These are phyloP conservation scores for Borealophlyctis nickersoniae DNA, from an alignment of 192 early-diverging fungal species.

Conservation along the genomic window DNA sequence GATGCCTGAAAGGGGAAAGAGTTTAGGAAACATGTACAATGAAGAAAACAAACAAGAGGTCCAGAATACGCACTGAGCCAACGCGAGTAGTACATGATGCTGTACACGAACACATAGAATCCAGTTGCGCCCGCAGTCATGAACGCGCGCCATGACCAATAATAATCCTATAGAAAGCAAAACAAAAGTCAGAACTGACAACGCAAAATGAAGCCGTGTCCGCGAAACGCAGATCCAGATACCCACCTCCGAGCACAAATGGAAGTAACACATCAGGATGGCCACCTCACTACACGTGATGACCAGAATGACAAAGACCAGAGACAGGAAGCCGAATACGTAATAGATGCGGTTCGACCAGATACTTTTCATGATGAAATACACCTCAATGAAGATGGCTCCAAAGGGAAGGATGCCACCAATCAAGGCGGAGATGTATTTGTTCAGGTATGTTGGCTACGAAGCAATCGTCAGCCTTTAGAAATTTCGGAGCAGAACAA, in stretches of 20 bases:
- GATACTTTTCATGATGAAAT: conserved; percentile 56
- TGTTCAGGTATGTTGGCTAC: conserved; percentile 64
- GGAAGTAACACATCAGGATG: conserved; percentile 58
- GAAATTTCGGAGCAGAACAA: neutral
- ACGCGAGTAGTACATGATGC: conserved; percentile 46
- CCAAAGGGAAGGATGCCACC: conserved; percentile 70
- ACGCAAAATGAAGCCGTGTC: neutral
- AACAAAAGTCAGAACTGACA: neutral
- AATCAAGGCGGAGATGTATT: conserved; percentile 53
- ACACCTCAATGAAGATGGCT: conserved; percentile 62
- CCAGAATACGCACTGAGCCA: conserved; percentile 17
- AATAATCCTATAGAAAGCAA: conserved; percentile 54
- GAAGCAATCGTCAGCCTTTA: conserved; percentile 3
- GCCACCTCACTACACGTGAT: conserved; percentile 51
- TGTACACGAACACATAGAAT: conserved; percentile 76
- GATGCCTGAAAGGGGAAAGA: conserved; percentile 41
- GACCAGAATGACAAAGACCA: conserved; percentile 52
- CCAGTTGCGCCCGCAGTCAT: conserved; percentile 66
- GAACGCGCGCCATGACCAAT: conserved; percentile 90
- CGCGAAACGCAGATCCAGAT: too few relatives aligned
- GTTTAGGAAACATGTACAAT: neutral
- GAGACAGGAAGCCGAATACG: conserved; percentile 56
- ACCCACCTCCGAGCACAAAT: conserved; percentile 49
- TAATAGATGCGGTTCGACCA: conserved; percentile 56
- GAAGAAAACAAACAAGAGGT: neutral